Evolutionary conservation across 768 basidiomycete genomes (phyloP).

Genomic region (Gloeopeniophorella convolvens): DNA sequence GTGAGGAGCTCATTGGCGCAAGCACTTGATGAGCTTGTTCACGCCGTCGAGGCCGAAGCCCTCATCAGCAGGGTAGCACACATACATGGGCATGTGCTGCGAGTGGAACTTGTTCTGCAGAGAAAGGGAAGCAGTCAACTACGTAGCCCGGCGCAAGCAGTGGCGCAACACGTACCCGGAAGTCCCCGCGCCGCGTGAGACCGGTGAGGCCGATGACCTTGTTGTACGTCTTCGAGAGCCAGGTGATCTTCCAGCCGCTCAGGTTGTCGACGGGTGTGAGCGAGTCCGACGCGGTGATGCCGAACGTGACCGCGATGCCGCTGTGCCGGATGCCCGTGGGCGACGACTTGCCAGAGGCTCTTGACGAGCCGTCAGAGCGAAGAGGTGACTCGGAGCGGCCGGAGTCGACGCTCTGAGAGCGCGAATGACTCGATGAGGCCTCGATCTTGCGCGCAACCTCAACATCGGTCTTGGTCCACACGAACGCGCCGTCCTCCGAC

Average conservation of each 20-base stretch:
- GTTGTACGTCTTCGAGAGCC: slow-evolving; percentile 38
- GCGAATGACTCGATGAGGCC: slow-evolving; percentile 1
- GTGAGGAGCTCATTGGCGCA: slow-evolving; percentile 15
- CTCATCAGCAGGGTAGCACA: slow-evolving; percentile 41
- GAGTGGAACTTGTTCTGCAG: slow-evolving; percentile 41
- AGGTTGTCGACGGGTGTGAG: slow-evolving; percentile 39
- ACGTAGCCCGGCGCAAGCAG: too few relatives aligned
- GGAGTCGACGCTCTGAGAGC: slow-evolving; percentile 9
- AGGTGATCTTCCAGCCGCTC: slow-evolving; percentile 41
- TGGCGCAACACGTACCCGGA: slow-evolving; percentile 31
- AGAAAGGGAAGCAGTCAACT: not conserved
- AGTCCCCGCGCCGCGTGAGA: slow-evolving; percentile 37
- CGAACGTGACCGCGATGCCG: slow-evolving; percentile 39
- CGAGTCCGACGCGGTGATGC: slow-evolving; percentile 39
- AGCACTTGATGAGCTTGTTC: slow-evolving; percentile 34
- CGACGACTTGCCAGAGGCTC: not conserved
- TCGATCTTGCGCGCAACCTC: slow-evolving; percentile 5
- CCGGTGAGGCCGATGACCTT: slow-evolving; percentile 35
- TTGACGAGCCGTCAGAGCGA: not conserved
- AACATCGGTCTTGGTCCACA: slow-evolving; percentile 2
- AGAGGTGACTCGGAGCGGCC: not conserved
- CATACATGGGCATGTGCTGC: slow-evolving; percentile 38
- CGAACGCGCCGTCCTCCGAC: slow-evolving; percentile 3
- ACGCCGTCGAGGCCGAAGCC: slow-evolving; percentile 43
- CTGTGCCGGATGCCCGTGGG: slow-evolving; percentile 20